Evolutionary conservation across 2,329 filamentous ascomycete genomes (phyloP).

Genomic region (Penicillium glabrum): DNA sequence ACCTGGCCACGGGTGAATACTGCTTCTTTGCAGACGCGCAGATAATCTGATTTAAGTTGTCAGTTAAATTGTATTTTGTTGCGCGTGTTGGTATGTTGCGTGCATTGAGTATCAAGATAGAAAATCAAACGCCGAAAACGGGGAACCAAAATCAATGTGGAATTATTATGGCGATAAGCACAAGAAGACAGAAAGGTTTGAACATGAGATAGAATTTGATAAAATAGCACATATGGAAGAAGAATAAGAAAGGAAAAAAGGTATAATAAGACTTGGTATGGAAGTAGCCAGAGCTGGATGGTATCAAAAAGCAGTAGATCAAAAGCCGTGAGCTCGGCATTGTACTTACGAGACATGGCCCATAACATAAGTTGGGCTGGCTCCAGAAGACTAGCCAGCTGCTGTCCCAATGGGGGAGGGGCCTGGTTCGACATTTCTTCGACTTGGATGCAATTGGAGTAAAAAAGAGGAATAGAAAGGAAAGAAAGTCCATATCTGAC

Average conservation of each 20-base stretch:
- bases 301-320: neutral
- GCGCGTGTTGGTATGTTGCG: neutral
- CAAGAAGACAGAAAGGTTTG: neutral
- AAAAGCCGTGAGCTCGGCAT: neutral
- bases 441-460: neutral
- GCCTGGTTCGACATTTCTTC: neutral
- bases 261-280: neutral
- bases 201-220: neutral
- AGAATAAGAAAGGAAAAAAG: neutral
- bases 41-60: conserved; percentile 27
- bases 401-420: conserved; percentile 8
- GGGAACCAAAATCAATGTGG: neutral
- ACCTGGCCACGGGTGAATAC: conserved; percentile 35
- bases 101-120: neutral
- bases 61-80: neutral
- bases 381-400: conserved; percentile 22
- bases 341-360: conserved; percentile 29
- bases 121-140: neutral
- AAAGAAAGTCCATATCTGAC: neutral
- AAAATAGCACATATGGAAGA: neutral
- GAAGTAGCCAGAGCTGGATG: neutral
- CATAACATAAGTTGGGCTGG: conserved; percentile 24
- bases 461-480: neutral
- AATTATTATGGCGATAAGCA: neutral
- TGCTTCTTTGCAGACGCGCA: conserved; percentile 31